phyloP scores from a whole-genome alignment of 1,284 basidiomycete species.

The Gymnopus androsaceus region DNA sequence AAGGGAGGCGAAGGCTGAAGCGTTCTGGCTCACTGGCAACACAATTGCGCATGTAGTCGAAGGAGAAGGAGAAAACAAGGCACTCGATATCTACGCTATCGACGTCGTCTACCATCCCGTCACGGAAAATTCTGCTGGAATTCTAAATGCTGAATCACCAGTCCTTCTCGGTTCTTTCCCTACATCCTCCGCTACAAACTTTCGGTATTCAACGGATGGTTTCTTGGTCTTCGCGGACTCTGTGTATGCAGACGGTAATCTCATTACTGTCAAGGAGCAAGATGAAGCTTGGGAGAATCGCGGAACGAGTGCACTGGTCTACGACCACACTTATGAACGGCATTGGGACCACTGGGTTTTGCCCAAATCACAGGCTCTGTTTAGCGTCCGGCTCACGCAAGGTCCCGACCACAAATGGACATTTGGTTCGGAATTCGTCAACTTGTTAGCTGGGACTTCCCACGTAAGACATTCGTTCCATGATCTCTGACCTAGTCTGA shows the following conservation, averaged over 20 bases:
- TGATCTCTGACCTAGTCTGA: conserved; percentile 3
- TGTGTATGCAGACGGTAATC: conserved; percentile 73
- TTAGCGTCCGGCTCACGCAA: conserved; percentile 59
- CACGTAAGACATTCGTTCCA: conserved; percentile 60
- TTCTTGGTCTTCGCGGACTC: conserved; percentile 75
- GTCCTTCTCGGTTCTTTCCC: conserved; percentile 62
- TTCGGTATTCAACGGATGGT: conserved; percentile 61
- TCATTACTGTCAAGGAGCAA: conserved; percentile 63
- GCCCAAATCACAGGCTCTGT: conserved; percentile 70
- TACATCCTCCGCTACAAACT: conserved; percentile 63
- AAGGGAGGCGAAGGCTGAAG: conserved; percentile 70
- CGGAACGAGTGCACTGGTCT: conserved; percentile 76
- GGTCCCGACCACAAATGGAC: conserved; percentile 52
- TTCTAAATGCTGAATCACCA: conserved; percentile 8
- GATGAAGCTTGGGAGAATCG: conserved; percentile 74
- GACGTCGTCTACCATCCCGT: conserved; percentile 37
- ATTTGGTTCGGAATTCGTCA: conserved; percentile 54
- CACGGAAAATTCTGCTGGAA: not conserved
- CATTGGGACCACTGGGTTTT: conserved; percentile 91
- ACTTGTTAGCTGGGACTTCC: conserved; percentile 64
- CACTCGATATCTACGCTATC: conserved; percentile 53
- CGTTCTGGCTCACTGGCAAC: conserved; percentile 72
- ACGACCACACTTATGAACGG: conserved; percentile 71
- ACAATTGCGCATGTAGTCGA: conserved; percentile 70
- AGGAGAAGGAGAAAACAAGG: conserved; percentile 36